Evolutionary conservation across 2,329 filamentous ascomycete species (phyloP), one percentile per base, ranked within the genome.

Genomic region (Cytospora chrysosperma): DNA sequence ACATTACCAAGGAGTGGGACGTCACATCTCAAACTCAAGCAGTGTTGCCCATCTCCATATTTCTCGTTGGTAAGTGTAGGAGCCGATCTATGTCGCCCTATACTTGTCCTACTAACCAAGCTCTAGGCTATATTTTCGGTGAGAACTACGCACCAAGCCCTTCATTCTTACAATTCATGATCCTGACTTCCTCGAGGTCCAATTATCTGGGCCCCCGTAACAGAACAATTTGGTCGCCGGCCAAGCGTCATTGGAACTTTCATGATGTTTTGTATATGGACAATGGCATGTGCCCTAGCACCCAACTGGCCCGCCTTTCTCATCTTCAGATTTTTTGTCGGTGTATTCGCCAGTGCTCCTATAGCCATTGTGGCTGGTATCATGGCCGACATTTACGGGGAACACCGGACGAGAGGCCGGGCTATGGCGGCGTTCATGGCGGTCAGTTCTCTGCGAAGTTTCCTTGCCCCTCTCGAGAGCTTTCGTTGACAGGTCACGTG

Each of bases 401-500:
- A 86, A 58, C 79, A 84, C 0, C 74, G 80, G 30, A 77, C 79
- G 1, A 76, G 87, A 54, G 87, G 87, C 3, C 77, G 85, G 37
- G 84, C 84, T 5, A 87, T 88, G 78, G 81, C 86, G 1, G 74
- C 83, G 49, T 89, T 88, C 75, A 88, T 88, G 82, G 84, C 83
- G 21, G 86, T 84, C 70, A 71, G 79, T 72, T 2, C 9, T 43
- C 32, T 19, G 19, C 12, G 27, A 67, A 10, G 21, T 27, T 66
- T 19, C n/a, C 27, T 12, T 27, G 19, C 50, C 60, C 34, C 7
- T 26, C n/a, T 34, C 3, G 28, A 32, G 19, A 32, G 2, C 17
- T 17, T 6, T 40, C 26, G 19, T 32, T 57, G 40, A 37, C 40
- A 15, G 4, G 19, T 26, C n/a, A 30, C 24, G 9, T 19, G 2